A percentile compares a stretch with the other conserved stretches of the same genome.
phyloP scores from a whole-genome alignment of 495 filamentous ascomycete genomes.

The Penicillium longicatenatum region DNA sequence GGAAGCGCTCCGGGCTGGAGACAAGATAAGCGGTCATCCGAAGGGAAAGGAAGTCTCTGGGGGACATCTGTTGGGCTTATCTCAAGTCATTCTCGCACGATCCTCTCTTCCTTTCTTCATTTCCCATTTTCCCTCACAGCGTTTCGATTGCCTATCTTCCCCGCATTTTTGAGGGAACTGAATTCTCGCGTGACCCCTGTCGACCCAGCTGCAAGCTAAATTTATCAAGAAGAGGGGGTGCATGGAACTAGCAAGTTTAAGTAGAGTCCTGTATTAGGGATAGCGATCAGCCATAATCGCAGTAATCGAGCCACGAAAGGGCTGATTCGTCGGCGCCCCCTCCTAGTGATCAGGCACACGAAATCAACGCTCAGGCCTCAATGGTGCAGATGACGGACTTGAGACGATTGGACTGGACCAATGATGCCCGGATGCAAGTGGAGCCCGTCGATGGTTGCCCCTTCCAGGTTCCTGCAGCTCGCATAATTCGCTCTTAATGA shows the following conservation, averaged over 20 bases:
- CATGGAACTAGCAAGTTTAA: slow-evolving; percentile 12
- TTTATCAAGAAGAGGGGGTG: slow-evolving; percentile 9
- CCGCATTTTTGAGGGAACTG: neutral
- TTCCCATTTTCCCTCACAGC: neutral
- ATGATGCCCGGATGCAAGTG: neutral
- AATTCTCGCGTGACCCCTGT: slow-evolving; percentile 17
- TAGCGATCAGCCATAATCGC: neutral
- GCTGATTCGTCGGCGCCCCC: neutral
- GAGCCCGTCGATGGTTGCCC: slow-evolving; percentile 19
- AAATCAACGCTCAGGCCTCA: slow-evolving; percentile 11
- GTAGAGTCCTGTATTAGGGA: neutral
- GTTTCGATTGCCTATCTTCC: neutral
- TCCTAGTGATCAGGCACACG: slow-evolving; percentile 6
- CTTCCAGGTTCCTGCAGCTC: slow-evolving; percentile 32
- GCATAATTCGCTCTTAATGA: slow-evolving; percentile 12
- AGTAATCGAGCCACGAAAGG: too few relatives aligned
- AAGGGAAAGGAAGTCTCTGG: neutral
- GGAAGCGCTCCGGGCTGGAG: too few relatives aligned
- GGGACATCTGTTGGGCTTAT: neutral
- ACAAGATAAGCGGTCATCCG: slow-evolving; percentile 1
- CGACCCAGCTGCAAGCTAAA: slow-evolving; percentile 6
- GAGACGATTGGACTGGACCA: slow-evolving; percentile 1
- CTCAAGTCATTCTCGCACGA: neutral
- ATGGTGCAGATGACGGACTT: slow-evolving; percentile 24
- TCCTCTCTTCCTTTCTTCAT: neutral